Evolutionary conservation across 1,139 yeast genomes (phyloP).

Genomic region (Nakaseomyces glabratus): DNA sequence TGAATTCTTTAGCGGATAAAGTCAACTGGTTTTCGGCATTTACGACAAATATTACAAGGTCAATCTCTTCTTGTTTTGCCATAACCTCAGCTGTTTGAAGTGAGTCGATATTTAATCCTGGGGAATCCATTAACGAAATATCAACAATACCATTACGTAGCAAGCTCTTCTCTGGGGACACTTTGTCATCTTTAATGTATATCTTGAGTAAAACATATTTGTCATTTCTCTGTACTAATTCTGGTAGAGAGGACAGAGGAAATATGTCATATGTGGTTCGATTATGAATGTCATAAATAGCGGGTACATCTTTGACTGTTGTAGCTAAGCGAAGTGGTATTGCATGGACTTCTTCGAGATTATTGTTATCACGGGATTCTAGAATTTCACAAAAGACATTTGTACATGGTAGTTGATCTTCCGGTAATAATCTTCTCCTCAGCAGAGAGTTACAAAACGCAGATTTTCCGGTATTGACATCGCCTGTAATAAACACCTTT

Average conservation of each 20-base stretch:
- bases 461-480: constrained; percentile 92
- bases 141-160: constrained; percentile 87
- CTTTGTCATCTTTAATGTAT: constrained; percentile 62
- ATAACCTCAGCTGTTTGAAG: constrained; percentile 92
- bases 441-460: constrained; percentile 89
- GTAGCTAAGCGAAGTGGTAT: constrained; percentile 48
- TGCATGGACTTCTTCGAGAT: constrained; percentile 89
- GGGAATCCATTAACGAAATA: constrained; percentile 89
- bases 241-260: constrained; percentile 48
- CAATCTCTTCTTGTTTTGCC: constrained; percentile 95
- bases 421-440: constrained; percentile 73
- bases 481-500: constrained; percentile 94
- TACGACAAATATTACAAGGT: constrained; percentile 90
- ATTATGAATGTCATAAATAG: constrained; percentile 47
- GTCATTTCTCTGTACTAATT: constrained; percentile 67
- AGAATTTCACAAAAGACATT: constrained; percentile 91
- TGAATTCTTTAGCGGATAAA: constrained; percentile 86
- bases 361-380: constrained; percentile 69
- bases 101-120: constrained; percentile 90
- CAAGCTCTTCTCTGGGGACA: constrained; percentile 62
- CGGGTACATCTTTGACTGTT: constrained; percentile 23
- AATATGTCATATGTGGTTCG: constrained; percentile 56
- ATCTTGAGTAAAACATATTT: constrained; percentile 66
- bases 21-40: constrained; percentile 96
- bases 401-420: constrained; percentile 97